These are phyloP conservation scores for Neofusicoccum umdonicola DNA, from an alignment of 2,329 filamentous ascomycete species.

Conservation along the genomic window DNA sequence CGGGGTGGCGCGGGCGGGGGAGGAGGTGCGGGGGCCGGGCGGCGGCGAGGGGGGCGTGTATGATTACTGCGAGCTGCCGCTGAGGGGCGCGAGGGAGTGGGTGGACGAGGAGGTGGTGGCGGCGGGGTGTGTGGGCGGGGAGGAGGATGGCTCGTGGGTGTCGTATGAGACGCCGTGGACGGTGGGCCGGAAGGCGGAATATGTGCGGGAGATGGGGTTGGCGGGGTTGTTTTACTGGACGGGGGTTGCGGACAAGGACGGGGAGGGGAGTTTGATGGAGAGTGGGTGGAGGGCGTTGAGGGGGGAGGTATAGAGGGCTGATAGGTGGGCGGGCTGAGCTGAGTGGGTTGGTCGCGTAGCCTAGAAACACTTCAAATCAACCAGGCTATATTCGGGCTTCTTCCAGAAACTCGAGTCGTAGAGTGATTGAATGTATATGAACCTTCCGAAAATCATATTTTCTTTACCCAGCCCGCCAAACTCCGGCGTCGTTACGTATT, in stretches of 20 bases:
- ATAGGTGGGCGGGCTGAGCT: not conserved
- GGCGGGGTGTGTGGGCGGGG: conserved; percentile 57
- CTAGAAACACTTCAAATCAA: no score
- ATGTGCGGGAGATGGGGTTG: conserved; percentile 67
- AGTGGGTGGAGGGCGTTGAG: not conserved
- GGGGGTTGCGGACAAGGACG: not conserved
- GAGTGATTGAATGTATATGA: no score
- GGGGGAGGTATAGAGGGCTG: not conserved
- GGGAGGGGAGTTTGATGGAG: not conserved
- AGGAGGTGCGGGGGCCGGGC: conserved; percentile 51
- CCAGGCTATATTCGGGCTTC: no score
- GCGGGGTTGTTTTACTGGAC: conserved; percentile 62
- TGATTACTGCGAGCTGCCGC: conserved; percentile 69
- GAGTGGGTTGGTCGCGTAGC: no score
- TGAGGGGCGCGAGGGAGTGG: conserved; percentile 59
- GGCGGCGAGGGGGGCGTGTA: conserved; percentile 65
- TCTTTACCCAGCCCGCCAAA: no score
- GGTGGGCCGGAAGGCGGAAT: conserved; percentile 71
- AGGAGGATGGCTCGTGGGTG: conserved; percentile 69
- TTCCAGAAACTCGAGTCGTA: no score
- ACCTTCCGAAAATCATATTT: no score
- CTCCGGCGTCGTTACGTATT: no score
- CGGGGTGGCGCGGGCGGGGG: conserved; percentile 60
- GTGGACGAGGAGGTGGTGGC: conserved; percentile 67
- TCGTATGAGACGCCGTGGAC: conserved; percentile 77